Evolutionary conservation across 23 red algal genomes (phyloP), one percentile per base, ranked within the genome.

Genomic region (Gracilaria domingensis): DNA sequence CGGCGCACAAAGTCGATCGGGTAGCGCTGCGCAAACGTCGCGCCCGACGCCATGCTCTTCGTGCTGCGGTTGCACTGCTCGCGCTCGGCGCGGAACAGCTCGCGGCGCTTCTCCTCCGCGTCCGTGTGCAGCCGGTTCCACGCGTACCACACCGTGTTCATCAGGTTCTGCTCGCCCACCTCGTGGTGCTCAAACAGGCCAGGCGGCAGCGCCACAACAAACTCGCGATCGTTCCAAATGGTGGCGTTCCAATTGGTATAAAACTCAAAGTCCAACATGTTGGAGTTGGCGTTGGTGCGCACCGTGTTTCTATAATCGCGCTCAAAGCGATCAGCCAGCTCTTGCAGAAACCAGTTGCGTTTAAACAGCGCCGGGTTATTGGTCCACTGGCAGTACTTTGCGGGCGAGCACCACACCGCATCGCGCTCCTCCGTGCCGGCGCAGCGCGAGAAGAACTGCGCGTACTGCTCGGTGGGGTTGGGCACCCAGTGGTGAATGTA

Each of bases 241-340:
- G 51, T 51, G 11, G 37, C 24, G 29, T 88, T 72, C 84, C 84
- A 88, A 58, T 88, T 88, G 48, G 84, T 88, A 58, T 88, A 88
- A 75, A 88, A 88, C 71, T 88, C 84, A 75, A 88, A 88, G 70
- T 88, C 84, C 59, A 88, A 47, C 84, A 88, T 88, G 36, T 88
- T 72, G 0, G 84, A 88, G 21, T 88, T 55, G 8, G 84, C 30
- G 69, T 88, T 37, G 17, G 20, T 23, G 45, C 69, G n/a, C 42
- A 16, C 7, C 28, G 33, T 88, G 4, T 12, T 56, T 24, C 34
- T 17, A 64, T 75, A 88, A 47, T 72, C 84, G 4, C 21, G 11
- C 11, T 37, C 70, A 75, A 75, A 88, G 0, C 30, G 65, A 55
- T 88, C 84, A 29, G 20, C 84, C 65, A 88, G 69, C 53, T 88